These are phyloP conservation scores for Poterioochromonas sp. DNA, from an alignment of 352 stramenopile genomes.

Conservation along the genomic window DNA sequence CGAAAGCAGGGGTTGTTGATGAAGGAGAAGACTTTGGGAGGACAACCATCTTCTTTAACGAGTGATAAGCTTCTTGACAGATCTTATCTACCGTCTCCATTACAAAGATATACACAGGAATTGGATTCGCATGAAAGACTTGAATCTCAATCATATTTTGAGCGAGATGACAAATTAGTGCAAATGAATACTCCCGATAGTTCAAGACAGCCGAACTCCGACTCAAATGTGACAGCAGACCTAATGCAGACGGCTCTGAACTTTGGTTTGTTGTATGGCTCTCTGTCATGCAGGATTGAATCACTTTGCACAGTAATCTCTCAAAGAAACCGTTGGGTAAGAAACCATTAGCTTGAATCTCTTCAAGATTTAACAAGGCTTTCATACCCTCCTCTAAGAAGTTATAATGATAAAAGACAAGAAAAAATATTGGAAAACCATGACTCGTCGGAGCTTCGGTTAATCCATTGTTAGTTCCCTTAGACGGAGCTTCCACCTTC, in stretches of 20 bases:
- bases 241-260: neutral
- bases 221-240: neutral
- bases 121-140: neutral
- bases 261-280: neutral
- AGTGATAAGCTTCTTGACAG: too few species aligned
- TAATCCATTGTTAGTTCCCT: neutral
- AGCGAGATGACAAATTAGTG: neutral
- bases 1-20: neutral
- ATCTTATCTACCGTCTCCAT: too few species aligned
- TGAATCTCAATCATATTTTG: neutral
- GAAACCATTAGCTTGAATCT: neutral
- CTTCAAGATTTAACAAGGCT: neutral
- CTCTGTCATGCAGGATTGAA: neutral
- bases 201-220: neutral
- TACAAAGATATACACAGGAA: neutral
- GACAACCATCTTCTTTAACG: neutral
- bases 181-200: neutral
- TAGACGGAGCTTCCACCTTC: neutral
- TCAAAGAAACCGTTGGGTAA: conserved; percentile 16
- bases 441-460: neutral
- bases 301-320: neutral
- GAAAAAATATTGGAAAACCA: neutral
- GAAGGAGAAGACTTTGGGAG: neutral
- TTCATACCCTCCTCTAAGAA: neutral
- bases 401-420: neutral